A percentile compares a stretch with the other conserved stretches of the same genome.
These are phyloP conservation scores for Meripilus lineatus DNA, from an alignment of 1,284 basidiomycete species.

Conservation along the genomic window DNA sequence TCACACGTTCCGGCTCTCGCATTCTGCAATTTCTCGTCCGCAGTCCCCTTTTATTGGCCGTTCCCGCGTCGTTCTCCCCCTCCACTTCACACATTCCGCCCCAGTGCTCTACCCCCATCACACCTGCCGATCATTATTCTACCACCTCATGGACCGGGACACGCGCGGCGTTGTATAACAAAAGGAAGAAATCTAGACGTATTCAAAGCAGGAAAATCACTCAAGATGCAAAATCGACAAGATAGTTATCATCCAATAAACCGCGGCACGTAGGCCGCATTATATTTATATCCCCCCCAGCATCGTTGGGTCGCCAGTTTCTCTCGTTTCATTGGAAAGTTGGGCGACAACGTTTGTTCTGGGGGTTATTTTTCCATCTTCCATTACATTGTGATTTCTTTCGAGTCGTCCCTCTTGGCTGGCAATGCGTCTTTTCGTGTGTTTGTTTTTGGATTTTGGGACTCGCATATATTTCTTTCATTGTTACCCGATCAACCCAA, in stretches of 20 bases:
- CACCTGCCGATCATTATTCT: conserved; percentile 16
- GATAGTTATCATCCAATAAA: not conserved
- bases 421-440: conserved; percentile 14
- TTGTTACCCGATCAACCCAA: conserved; percentile 23
- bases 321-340: conserved; percentile 11
- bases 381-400: not conserved
- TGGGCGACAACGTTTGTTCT: conserved; percentile 21
- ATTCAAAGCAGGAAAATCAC: conserved; percentile 24
- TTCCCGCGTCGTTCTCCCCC: conserved; percentile 27
- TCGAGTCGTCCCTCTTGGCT: conserved; percentile 18
- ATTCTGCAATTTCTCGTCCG: conserved; percentile 24
- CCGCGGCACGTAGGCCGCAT: not conserved
- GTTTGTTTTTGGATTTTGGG: conserved; percentile 44
- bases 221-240: conserved; percentile 19
- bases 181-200: conserved; percentile 27
- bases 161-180: conserved; percentile 29
- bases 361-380: conserved; percentile 26
- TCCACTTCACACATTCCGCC: conserved; percentile 15
- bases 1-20: conserved; percentile 39
- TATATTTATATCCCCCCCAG: conserved; percentile 37
- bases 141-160: too few relatives aligned
- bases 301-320: not conserved
- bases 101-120: conserved; percentile 14
- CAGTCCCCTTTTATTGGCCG: conserved; percentile 18
- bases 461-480: conserved; percentile 16